These are phyloP conservation scores for Sclerotiophoma versabilis DNA, from an alignment of 2,329 filamentous ascomycete genomes.

Conservation along the genomic window DNA sequence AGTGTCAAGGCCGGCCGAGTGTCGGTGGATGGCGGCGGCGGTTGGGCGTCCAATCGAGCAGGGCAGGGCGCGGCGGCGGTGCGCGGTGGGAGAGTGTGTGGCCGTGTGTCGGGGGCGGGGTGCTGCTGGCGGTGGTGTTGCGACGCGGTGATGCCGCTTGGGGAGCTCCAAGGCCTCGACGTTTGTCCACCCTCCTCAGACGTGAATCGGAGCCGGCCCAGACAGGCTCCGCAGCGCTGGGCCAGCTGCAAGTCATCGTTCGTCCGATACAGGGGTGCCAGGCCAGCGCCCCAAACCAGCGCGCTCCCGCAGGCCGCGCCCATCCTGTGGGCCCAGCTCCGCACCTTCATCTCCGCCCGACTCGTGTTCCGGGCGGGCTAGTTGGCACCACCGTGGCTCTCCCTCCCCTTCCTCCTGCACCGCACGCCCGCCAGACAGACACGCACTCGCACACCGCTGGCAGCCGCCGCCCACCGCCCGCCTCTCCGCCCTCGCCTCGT, in stretches of 20 bases:
- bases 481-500: constrained; percentile 3
- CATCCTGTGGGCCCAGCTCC: constrained; percentile 26
- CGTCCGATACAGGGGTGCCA: constrained; percentile 3
- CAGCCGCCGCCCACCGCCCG: not conserved
- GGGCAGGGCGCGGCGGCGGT: not conserved
- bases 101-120: no score
- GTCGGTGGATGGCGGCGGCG: no score
- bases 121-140: no score
- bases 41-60: not conserved
- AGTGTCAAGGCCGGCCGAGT: no score
- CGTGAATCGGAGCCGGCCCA: not conserved
- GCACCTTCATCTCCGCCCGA: constrained; percentile 27
- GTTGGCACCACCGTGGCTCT: constrained; percentile 23
- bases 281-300: constrained; percentile 13
- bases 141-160: not conserved
- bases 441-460: not conserved
- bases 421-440: not conserved
- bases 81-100: no score
- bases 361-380: constrained; percentile 24
- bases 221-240: not conserved
- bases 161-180: constrained; percentile 1
- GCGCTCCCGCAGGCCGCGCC: constrained; percentile 17
- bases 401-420: constrained; percentile 16
- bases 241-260: constrained; percentile 7
- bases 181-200: no score